Percentiles rank a stretch among this genome's conserved stretches.
Conservation (phyloP, 2,329 filamentous ascomycete species). For the Penicillium sp. region DNA sequence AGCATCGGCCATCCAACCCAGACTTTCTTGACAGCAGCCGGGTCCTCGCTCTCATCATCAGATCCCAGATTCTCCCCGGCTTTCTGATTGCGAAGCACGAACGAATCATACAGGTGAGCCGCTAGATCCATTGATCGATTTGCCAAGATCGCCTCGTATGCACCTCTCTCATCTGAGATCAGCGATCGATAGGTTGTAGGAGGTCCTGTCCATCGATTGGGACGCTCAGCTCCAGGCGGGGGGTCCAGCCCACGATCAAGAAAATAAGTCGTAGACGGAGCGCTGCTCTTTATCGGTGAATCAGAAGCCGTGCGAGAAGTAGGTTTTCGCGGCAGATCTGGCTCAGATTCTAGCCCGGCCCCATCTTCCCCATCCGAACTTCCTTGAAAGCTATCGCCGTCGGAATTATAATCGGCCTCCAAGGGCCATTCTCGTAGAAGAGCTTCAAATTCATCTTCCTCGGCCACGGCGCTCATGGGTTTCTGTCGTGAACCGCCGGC, state of each 20-base stretch:
- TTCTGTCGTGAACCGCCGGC: conserved; percentile 19
- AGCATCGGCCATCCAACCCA: conserved; percentile 90
- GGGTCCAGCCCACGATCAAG: conserved; percentile 27
- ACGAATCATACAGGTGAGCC: conserved; percentile 78
- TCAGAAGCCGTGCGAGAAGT: background rate
- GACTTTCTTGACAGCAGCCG: conserved; percentile 36
- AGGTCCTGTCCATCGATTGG: conserved; percentile 64
- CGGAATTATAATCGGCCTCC: conserved; percentile 24
- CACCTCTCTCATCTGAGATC: conserved; percentile 79
- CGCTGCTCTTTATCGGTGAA: background rate
- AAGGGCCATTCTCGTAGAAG: conserved; percentile 27
- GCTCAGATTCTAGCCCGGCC: background rate
- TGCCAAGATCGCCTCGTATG: conserved; percentile 67
- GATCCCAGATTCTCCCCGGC: conserved; percentile 20
- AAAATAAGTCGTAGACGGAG: conserved; percentile 13
- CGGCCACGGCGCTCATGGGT: conserved; percentile 10
- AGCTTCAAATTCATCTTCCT: conserved; percentile 25
- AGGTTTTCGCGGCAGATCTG: background rate
- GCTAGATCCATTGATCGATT: conserved; percentile 69
- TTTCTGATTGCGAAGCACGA: conserved; percentile 65
- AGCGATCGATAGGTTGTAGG: conserved; percentile 79
- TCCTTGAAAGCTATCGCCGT: conserved; percentile 30
- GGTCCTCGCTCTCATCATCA: background rate
- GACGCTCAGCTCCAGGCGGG: conserved; percentile 46
- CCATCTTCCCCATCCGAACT: conserved; percentile 18